Percentiles rank a stretch among this genome's conserved stretches.
These are phyloP conservation scores for Leishmania martiniquensis DNA, from an alignment of 208 protist species.

Conservation along the genomic window DNA sequence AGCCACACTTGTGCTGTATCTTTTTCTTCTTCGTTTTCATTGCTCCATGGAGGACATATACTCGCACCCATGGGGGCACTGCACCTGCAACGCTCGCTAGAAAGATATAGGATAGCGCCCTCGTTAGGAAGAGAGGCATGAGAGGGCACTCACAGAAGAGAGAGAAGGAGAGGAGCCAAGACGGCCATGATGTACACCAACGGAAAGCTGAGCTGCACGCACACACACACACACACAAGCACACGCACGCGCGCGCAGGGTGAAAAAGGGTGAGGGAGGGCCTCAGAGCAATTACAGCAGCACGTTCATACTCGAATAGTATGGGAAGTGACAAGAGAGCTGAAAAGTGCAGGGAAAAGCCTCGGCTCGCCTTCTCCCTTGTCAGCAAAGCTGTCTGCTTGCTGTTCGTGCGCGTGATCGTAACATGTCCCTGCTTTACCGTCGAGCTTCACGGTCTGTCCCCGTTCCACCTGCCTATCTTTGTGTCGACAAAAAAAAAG, in stretches of 20 bases:
- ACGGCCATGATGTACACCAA: not conserved
- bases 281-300: not conserved
- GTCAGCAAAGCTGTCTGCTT: not conserved
- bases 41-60: not conserved
- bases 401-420: not conserved
- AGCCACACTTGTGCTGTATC: not conserved
- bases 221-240: too few species aligned
- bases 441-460: not conserved
- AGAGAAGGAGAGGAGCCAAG: not conserved
- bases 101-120: not conserved
- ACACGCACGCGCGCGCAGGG: too few species aligned
- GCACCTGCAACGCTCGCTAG: not conserved
- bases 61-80: not conserved
- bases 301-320: constrained; percentile 2
- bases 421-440: not conserved
- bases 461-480: not conserved
- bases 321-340: not conserved
- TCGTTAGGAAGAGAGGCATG: not conserved
- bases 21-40: not conserved
- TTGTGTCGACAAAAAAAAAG: not conserved
- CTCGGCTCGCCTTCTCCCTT: not conserved
- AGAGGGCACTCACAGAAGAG: not conserved
- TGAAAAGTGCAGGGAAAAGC: not conserved
- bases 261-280: not conserved
- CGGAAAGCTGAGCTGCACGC: not conserved